Percentiles rank a stretch among this genome's conserved stretches.
Conservation (phyloP, 2,329 filamentous ascomycete species). For the Ophiostoma tasmaniense region DNA sequence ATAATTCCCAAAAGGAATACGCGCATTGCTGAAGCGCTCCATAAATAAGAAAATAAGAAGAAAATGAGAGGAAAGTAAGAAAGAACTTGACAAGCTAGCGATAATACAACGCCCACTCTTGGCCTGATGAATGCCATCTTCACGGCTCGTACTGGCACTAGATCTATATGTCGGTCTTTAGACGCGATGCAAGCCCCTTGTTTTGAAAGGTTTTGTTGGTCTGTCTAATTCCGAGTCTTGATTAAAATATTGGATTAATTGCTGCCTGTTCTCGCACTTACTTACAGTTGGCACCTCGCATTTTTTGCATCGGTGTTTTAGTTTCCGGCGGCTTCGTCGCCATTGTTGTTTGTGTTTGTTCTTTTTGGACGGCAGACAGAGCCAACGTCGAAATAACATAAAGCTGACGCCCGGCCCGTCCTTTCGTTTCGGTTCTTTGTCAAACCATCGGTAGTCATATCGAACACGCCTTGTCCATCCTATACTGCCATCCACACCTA, state of each 20-base stretch:
- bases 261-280: neutral
- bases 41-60: neutral
- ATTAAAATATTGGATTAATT: neutral
- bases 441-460: neutral
- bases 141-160: neutral
- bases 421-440: neutral
- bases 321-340: neutral
- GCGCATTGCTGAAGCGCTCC: neutral
- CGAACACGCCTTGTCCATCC: no score
- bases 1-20: neutral
- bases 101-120: neutral
- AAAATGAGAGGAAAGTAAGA: no score
- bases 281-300: neutral
- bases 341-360: neutral
- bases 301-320: neutral
- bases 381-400: neutral
- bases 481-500: no score
- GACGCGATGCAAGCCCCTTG: neutral
- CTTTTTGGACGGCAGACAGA: neutral
- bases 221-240: neutral
- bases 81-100: neutral
- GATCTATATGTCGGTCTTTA: neutral
- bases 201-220: neutral
- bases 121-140: neutral
- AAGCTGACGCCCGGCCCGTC: neutral